Base-by-base conservation (phyloP, 805 yeast species). In the Schizosaccharomyces cryophilus region DNA sequence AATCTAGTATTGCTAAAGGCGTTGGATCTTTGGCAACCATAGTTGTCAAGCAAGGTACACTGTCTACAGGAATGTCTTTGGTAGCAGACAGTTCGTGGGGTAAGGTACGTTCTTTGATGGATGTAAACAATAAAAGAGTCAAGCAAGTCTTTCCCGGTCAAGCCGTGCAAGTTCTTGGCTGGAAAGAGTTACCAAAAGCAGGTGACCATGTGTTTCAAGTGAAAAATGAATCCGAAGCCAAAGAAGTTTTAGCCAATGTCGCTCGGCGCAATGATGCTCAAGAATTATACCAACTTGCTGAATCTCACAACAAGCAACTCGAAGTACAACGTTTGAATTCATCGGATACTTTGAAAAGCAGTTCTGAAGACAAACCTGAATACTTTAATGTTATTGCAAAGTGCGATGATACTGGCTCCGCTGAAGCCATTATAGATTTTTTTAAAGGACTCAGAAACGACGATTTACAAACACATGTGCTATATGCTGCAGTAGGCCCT, bases 381-480 rank as follows among this genome's bases (percentile, higher is more conserved):
- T 21, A 38, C 29, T 40, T 29, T 13, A 38, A 30, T 19, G 87
- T 83, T 65, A 82, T 93, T 31, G 75, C 93, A 42, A 87, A 86
- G 68, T 85, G 95, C 0, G 98, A 93, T 72, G 96, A 90, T 1
- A 82, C 83, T 65, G 98, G 98, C 0, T 89, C 97, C 0, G 85
- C 86, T 0, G 98, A 93, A 69, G 98, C 98, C 1, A 85, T 93
- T 42, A 77, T 74, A 47, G 96, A 89, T 69, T 81, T 90, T 66
- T 80, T 93, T 59, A 76, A 77, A 62, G 82, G 82, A 13, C 72
- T 93, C n/a, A 96, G 96, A 5, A 89, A 90, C 69, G 85, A 84
- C 1, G 94, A 86, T 67, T 90, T 90, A 5, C 74, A 75, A 63
- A 79, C 88, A 3, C 71, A 75, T n/a, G 81, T 90, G 1, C 71